These are phyloP conservation scores for Neonectria magnoliae DNA, from an alignment of 2,329 filamentous ascomycete species.

Conservation along the genomic window DNA sequence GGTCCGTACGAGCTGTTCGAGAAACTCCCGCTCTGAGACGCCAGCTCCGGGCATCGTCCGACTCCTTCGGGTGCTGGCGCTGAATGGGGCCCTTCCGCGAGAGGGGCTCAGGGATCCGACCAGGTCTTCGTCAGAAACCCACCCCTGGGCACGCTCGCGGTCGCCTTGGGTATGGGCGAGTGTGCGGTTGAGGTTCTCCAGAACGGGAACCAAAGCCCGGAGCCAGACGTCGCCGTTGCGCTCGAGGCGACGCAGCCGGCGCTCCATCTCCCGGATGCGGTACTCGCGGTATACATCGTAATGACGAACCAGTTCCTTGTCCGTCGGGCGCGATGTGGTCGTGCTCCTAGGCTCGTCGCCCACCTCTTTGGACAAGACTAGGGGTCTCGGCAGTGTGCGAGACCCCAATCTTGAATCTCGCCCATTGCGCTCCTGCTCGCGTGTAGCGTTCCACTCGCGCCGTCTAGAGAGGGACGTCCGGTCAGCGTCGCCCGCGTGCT, in stretches of 20 bases:
- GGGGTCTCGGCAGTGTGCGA: slow-evolving; percentile 33
- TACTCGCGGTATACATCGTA: slow-evolving; percentile 55
- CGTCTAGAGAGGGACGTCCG: slow-evolving; percentile 46
- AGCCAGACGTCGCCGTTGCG: slow-evolving; percentile 58
- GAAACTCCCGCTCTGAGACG: slow-evolving; percentile 43
- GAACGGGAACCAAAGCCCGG: slow-evolving; percentile 55
- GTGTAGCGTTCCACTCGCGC: slow-evolving; percentile 47
- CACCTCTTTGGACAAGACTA: slow-evolving; percentile 36
- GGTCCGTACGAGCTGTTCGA: slow-evolving; percentile 43
- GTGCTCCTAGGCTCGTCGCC: slow-evolving; percentile 33
- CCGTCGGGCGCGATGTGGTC: slow-evolving; percentile 26
- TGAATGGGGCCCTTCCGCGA: slow-evolving; percentile 22
- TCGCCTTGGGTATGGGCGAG: slow-evolving; percentile 39
- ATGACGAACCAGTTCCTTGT: slow-evolving; percentile 49
- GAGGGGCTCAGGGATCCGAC: slow-evolving; percentile 19
- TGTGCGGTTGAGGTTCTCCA: slow-evolving; percentile 55
- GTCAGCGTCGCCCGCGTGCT: slow-evolving; percentile 25
- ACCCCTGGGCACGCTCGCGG: slow-evolving; percentile 38
- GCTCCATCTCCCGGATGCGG: slow-evolving; percentile 59
- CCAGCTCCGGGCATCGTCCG: slow-evolving; percentile 38
- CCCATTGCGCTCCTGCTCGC: slow-evolving; percentile 41
- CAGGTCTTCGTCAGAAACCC: slow-evolving; percentile 47
- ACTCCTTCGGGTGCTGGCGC: slow-evolving; percentile 24
- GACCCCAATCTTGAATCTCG: slow-evolving; percentile 35
- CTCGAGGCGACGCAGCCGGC: slow-evolving; percentile 57